A percentile compares a stretch with the other conserved stretches of the same genome.
These are phyloP conservation scores for Terfezia claveryi DNA, from an alignment of 495 filamentous ascomycete genomes.

Conservation along the genomic window DNA sequence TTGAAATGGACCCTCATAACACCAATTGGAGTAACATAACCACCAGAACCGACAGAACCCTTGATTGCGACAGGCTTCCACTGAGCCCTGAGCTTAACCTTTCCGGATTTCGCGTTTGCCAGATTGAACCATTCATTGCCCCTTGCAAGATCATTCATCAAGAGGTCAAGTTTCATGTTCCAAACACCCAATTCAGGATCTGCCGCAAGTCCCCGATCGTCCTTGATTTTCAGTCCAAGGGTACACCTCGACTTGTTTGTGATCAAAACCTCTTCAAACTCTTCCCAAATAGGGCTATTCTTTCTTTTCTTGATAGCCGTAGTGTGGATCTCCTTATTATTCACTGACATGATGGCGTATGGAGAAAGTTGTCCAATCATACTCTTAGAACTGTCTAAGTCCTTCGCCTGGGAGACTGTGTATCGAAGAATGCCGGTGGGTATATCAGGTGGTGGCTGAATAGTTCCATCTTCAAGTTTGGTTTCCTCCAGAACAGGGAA, in stretches of 20 bases:
- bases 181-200: slow-evolving; percentile 77
- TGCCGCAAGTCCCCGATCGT: slow-evolving; percentile 64
- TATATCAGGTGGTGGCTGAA: slow-evolving; percentile 60
- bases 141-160: slow-evolving; percentile 75
- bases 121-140: slow-evolving; percentile 94
- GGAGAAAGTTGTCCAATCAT: slow-evolving; percentile 74
- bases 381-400: slow-evolving; percentile 75
- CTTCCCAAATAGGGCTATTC: slow-evolving; percentile 86
- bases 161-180: slow-evolving; percentile 82
- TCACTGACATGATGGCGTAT: slow-evolving; percentile 68
- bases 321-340: slow-evolving; percentile 65
- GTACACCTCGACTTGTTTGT: slow-evolving; percentile 77
- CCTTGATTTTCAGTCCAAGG: slow-evolving; percentile 79
- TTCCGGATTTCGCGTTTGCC: slow-evolving; percentile 55
- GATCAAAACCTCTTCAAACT: slow-evolving; percentile 76
- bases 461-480: slow-evolving; percentile 51
- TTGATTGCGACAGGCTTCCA: slow-evolving; percentile 88
- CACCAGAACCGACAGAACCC: slow-evolving; percentile 47
- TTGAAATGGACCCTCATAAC: slow-evolving; percentile 88
- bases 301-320: slow-evolving; percentile 84
- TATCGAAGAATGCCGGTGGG: slow-evolving; percentile 85
- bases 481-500: slow-evolving; percentile 70
- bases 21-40: slow-evolving; percentile 81
- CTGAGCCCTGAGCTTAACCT: slow-evolving; percentile 66
- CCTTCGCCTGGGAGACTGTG: slow-evolving; percentile 86